Conservation (phyloP, 2,329 filamentous ascomycete species). For the Raffaelea ambrosiae region DNA sequence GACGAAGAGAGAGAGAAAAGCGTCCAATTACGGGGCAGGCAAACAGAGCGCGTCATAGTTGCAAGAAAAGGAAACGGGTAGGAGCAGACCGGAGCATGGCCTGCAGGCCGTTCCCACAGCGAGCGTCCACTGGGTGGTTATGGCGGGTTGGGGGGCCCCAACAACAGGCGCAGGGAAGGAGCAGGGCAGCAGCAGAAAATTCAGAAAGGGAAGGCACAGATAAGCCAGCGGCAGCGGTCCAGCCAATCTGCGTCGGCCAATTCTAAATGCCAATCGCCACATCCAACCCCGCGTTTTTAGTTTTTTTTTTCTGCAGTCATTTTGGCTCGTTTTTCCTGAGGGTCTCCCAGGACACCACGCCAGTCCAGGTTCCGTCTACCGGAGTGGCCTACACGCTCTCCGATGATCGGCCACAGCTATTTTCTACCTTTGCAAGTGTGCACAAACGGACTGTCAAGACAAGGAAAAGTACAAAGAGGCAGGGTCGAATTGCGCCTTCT, state of each 20-base stretch:
- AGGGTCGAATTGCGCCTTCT: not conserved
- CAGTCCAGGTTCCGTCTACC: constrained; percentile 6
- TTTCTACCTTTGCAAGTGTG: not conserved
- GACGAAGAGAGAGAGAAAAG: too few relatives aligned
- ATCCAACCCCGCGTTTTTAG: constrained; percentile 13
- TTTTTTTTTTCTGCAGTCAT: not conserved
- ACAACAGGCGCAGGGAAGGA: too few relatives aligned
- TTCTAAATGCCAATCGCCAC: constrained; percentile 9
- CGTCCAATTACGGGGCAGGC: too few relatives aligned
- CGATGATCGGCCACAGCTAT: constrained; percentile 10
- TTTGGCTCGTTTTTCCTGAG: not conserved
- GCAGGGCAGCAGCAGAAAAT: too few relatives aligned
- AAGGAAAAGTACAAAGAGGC: constrained; percentile 1
- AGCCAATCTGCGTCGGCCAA: constrained; percentile 10
- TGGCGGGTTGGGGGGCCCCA: too few relatives aligned
- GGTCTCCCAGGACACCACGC: not conserved
- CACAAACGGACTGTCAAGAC: not conserved
- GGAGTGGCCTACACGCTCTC: constrained; percentile 6
- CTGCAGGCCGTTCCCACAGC: too few relatives aligned
- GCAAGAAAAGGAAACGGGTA: too few relatives aligned
- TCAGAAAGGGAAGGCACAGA: too few relatives aligned
- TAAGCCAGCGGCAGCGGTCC: too few relatives aligned
- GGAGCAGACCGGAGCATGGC: too few relatives aligned
- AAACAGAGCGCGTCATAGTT: too few relatives aligned
- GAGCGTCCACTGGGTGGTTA: too few relatives aligned